These are phyloP conservation scores for Paspalum notatum DNA, from an alignment of 176 grass and related monocot genomes.

Conservation along the genomic window DNA sequence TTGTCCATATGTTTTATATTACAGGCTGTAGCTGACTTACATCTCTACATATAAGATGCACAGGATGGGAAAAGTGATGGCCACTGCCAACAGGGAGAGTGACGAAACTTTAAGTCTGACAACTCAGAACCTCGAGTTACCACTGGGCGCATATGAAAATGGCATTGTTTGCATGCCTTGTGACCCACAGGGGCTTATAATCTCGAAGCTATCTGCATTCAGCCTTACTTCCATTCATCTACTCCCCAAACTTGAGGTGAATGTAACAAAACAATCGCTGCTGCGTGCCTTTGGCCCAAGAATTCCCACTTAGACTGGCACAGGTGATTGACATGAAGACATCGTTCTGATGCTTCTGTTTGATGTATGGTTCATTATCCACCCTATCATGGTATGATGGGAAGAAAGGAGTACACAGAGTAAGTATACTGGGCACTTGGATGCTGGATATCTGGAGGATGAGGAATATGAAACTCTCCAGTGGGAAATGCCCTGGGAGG, in stretches of 20 bases:
- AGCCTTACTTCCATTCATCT: constrained; percentile 15
- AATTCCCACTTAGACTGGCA: constrained; percentile 12
- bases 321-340: constrained; percentile 11
- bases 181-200: constrained; percentile 17
- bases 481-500: constrained; percentile 41
- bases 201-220: constrained; percentile 21
- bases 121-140: not conserved
- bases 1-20: constrained; percentile 32
- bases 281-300: not conserved
- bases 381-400: constrained; percentile 13
- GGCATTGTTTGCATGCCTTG: not conserved
- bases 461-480: constrained; percentile 18
- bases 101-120: constrained; percentile 8
- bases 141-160: constrained; percentile 15
- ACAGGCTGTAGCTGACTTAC: constrained; percentile 15
- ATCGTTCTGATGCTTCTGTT: constrained; percentile 31
- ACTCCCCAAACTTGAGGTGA: constrained; percentile 22
- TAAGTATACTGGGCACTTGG: constrained; percentile 10
- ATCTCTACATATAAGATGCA: constrained; percentile 12
- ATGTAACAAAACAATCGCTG: constrained; percentile 14
- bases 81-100: not conserved
- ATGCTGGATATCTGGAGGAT: constrained; percentile 16
- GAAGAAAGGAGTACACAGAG: not conserved
- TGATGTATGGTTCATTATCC: constrained; percentile 33
- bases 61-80: not conserved